phyloP scores from a whole-genome alignment of 306 rosid species.

The Quercus aquifolioides region DNA sequence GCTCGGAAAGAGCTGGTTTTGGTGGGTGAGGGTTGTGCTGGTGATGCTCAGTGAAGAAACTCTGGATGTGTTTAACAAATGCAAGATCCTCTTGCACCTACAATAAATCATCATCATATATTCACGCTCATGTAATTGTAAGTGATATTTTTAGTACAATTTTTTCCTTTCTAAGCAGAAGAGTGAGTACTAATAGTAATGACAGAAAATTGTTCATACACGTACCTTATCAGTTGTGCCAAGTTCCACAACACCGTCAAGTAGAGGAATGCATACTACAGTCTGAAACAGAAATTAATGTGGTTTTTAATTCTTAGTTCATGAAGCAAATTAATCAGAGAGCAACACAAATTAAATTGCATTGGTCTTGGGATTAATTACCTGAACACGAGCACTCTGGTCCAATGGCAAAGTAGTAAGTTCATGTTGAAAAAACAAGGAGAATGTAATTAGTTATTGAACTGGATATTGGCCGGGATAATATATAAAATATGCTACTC shows the following conservation, averaged over 20 bases:
- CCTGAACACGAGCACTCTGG: slow-evolving; percentile 94
- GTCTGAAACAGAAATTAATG: slow-evolving; percentile 42
- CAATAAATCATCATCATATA: neutral
- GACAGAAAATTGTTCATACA: neutral
- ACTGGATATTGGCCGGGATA: too few species aligned
- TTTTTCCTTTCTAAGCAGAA: neutral
- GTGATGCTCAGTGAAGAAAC: slow-evolving; percentile 54
- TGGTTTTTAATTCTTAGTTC: neutral
- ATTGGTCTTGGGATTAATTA: neutral
- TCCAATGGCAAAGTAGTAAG: slow-evolving; percentile 3
- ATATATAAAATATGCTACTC: neutral
- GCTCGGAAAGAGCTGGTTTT: slow-evolving; percentile 83
- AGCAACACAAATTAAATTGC: neutral
- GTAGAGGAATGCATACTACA: slow-evolving; percentile 85
- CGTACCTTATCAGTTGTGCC: slow-evolving; percentile 78
- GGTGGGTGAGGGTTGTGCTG: slow-evolving; percentile 43
- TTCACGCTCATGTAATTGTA: too few species aligned
- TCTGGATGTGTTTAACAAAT: slow-evolving; percentile 64
- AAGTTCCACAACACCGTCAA: slow-evolving; percentile 86
- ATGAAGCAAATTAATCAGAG: neutral
- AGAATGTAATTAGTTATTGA: slow-evolving; percentile 18
- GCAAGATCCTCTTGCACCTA: slow-evolving; percentile 73
- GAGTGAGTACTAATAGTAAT: neutral
- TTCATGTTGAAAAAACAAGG: slow-evolving; percentile 3
- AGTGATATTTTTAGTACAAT: neutral